These are phyloP conservation scores for Pseudovirgaria hyperparasitica DNA, from an alignment of 2,329 filamentous ascomycete genomes.

Conservation along the genomic window DNA sequence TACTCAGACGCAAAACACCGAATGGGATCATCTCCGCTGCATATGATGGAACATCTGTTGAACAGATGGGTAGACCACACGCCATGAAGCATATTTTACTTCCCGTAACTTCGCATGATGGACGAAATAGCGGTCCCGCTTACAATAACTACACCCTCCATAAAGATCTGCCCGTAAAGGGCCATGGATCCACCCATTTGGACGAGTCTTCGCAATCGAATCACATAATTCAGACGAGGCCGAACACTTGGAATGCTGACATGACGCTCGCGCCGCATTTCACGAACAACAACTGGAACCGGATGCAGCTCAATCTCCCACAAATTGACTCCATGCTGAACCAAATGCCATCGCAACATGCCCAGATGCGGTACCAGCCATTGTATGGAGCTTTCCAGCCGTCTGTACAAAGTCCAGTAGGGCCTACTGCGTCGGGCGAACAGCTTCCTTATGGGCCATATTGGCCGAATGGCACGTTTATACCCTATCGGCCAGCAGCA, in stretches of 20 bases:
- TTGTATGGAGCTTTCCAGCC: constrained; percentile 21
- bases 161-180: no score
- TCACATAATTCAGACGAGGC: no score
- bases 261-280: no score
- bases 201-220: no score
- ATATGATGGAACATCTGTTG: constrained; percentile 72
- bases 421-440: constrained; percentile 27
- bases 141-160: no score
- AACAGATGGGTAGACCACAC: constrained; percentile 60
- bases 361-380: constrained; percentile 39
- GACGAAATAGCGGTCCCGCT: no score
- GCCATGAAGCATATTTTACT: constrained; percentile 75
- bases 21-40: constrained; percentile 85
- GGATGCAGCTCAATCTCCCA: constrained; percentile 31
- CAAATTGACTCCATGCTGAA: constrained; percentile 50
- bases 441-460: constrained; percentile 28
- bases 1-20: constrained; percentile 81
- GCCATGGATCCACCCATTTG: no score
- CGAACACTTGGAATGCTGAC: no score
- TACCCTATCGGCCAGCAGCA: constrained; percentile 27
- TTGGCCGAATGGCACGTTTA: constrained; percentile 28
- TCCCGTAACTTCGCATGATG: constrained; percentile 46
- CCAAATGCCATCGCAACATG: constrained; percentile 45
- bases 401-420: constrained; percentile 20
- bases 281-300: constrained; percentile 27